Evolutionary conservation across 306 rosid genomes (phyloP).

Genomic region (Senna tora): DNA sequence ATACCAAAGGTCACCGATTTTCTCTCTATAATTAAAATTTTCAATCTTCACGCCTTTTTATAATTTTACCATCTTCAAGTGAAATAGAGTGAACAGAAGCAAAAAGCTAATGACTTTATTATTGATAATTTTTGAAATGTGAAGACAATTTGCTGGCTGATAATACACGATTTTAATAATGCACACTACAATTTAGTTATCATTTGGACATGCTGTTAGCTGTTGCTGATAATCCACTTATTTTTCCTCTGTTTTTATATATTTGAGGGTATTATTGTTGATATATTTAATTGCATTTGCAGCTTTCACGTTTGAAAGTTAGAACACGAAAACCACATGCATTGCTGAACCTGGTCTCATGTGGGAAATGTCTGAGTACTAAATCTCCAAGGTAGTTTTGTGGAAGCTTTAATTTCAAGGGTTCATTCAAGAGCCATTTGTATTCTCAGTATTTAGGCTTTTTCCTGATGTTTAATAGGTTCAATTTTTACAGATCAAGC

Average conservation of each 20-base stretch:
- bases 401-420: slow-evolving; percentile 46
- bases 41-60: neutral
- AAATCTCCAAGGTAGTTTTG: slow-evolving; percentile 78
- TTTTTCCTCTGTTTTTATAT: neutral
- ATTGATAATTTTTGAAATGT: neutral
- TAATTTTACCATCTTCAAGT: neutral
- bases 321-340: slow-evolving; percentile 66
- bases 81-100: neutral
- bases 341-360: slow-evolving; percentile 79
- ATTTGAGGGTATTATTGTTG: slow-evolving; percentile 29
- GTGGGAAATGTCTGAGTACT: slow-evolving; percentile 79
- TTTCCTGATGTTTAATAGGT: slow-evolving; percentile 47
- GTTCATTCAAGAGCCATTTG: slow-evolving; percentile 50
- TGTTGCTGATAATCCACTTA: neutral
- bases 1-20: neutral
- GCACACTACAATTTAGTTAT: neutral
- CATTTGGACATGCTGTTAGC: neutral
- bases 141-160: neutral
- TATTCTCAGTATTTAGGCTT: slow-evolving; percentile 57
- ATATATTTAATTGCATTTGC: slow-evolving; percentile 49
- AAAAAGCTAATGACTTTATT: neutral
- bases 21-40: neutral
- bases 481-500: slow-evolving; percentile 49
- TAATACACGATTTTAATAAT: neutral
- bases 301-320: slow-evolving; percentile 87